phyloP scores from a whole-genome alignment of 1,139 yeast genomes.

The Geotrichum reessii region DNA sequence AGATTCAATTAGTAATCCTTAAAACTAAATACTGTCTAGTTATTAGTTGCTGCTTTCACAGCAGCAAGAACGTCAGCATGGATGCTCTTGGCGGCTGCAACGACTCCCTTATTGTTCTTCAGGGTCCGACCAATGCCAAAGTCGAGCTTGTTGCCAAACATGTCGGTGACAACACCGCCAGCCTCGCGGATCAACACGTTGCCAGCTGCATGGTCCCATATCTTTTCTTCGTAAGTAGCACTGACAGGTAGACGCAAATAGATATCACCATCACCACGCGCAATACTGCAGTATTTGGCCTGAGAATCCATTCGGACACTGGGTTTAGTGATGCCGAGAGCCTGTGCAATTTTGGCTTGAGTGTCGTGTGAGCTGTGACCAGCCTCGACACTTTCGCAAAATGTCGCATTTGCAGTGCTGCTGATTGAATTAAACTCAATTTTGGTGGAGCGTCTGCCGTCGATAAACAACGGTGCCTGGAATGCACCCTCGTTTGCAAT shows the following conservation, averaged over 20 bases:
- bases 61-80: slow-evolving; percentile 60
- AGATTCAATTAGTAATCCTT: too few species aligned
- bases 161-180: slow-evolving; percentile 87
- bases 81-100: slow-evolving; percentile 69
- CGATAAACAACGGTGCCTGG: slow-evolving; percentile 29
- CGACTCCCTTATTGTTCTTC: slow-evolving; percentile 71
- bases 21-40: not conserved
- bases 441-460: slow-evolving; percentile 12
- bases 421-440: slow-evolving; percentile 34
- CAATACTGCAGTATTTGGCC: slow-evolving; percentile 86
- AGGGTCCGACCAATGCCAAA: slow-evolving; percentile 86
- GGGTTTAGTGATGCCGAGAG: slow-evolving; percentile 55
- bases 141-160: slow-evolving; percentile 62
- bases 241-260: slow-evolving; percentile 82
- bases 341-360: slow-evolving; percentile 67
- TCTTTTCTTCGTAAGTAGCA: slow-evolving; percentile 76
- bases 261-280: slow-evolving; percentile 88
- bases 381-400: slow-evolving; percentile 95
- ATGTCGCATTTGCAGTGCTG: slow-evolving; percentile 47
- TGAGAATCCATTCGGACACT: slow-evolving; percentile 73
- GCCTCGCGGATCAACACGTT: slow-evolving; percentile 78
- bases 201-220: slow-evolving; percentile 99
- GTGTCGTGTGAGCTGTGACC: slow-evolving; percentile 90
- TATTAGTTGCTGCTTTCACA: slow-evolving; percentile 38
- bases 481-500: slow-evolving; percentile 68